Evolutionary conservation across 192 early-diverging fungal species (phyloP), one percentile per base, ranked within the genome.

Genomic region (Phlyctochytrium planicorne): DNA sequence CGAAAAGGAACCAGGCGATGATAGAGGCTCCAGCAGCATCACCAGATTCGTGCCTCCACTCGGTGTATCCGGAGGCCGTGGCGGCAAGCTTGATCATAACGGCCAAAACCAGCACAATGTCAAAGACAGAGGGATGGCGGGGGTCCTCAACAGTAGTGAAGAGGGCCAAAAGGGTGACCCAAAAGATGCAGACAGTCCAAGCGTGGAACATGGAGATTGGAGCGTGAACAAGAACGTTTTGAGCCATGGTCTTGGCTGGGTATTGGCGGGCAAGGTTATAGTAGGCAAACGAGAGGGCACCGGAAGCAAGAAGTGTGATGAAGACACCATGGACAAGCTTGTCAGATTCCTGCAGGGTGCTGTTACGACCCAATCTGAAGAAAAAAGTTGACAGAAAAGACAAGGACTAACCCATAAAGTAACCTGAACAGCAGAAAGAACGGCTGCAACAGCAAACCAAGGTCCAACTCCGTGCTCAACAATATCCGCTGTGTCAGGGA

Each of bases 151-250:
- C 50, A 30, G 61, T 60, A n/a, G 82, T 79, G 64, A 90, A 82
- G 64, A 79, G 79, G 59, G 83, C 85, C 65, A 88, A 84, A 52
- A 75, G 62, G 78, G 85, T 88, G 67, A 88, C 67, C 68, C 85
- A 71, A 71, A 73, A 59, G 40, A 86, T 66, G 62, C 85, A 82
- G 55, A 83, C 72, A 57, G 89, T 78, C 82, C 85, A 87, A 24
- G 81, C 85, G 69, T 86, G 82, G 75, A 82, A 88, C 32, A 88
- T 68, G 30, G 85, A 87, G 81, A 90, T 84, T 67, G 89, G 89
- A 36, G 85, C 81, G 69, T 87, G 86, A 32, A 89, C 69, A 55
- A 87, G 84, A 33, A 89, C 1, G 24, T 52, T 66, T 40, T 90
- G 81, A 24, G 53, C 56, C 61, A 62, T 50, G 31, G 65, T 72